Evolutionary conservation across 352 stramenopile species (phyloP).

Genomic region (Aphanomyces astaci): DNA sequence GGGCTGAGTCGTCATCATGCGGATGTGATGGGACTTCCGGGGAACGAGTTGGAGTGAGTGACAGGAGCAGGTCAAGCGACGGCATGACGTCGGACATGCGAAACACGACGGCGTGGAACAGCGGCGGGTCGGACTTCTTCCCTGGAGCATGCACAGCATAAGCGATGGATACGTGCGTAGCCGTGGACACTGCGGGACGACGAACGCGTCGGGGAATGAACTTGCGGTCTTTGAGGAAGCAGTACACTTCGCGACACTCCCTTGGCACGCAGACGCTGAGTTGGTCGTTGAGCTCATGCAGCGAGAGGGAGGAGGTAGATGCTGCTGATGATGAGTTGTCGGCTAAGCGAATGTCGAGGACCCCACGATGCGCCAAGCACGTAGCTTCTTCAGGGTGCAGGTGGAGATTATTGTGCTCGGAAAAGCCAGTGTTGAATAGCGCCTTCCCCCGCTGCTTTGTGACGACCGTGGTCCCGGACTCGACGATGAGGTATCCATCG

Average conservation of each 20-base stretch:
- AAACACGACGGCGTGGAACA: constrained; percentile 51
- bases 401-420: constrained; percentile 30
- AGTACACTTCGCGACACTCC: constrained; percentile 46
- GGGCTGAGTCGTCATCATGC: too few relatives aligned
- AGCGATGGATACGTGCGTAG: not conserved
- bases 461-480: constrained; percentile 52
- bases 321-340: not conserved
- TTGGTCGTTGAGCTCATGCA: constrained; percentile 17
- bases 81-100: constrained; percentile 38
- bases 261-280: constrained; percentile 33
- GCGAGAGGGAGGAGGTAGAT: not conserved
- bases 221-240: constrained; percentile 54
- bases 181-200: constrained; percentile 6
- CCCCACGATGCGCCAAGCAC: constrained; percentile 49
- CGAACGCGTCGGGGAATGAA: constrained; percentile 49
- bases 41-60: not conserved
- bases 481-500: constrained; percentile 24
- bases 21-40: too few relatives aligned
- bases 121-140: constrained; percentile 38
- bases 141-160: constrained; percentile 32
- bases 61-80: constrained; percentile 23
- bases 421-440: constrained; percentile 67
- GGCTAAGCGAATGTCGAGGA: constrained; percentile 27
- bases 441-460: constrained; percentile 60
- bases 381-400: constrained; percentile 62